phyloP scores from a whole-genome alignment of 2,329 filamentous ascomycete species.

The Dothideomycetes sp. region DNA sequence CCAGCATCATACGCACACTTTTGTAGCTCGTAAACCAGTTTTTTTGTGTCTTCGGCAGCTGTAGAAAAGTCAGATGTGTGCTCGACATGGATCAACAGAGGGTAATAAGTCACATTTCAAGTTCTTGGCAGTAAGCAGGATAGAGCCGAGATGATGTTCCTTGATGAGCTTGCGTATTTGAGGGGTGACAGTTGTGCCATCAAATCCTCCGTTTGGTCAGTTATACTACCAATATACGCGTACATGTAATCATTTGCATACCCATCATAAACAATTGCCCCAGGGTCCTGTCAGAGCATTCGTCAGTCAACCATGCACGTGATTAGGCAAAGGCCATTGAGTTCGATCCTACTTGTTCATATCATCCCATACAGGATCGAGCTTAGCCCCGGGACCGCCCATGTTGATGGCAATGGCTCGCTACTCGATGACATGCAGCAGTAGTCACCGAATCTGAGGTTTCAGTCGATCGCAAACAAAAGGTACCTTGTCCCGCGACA shows the following conservation, averaged over 20 bases:
- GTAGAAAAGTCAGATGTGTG: slow-evolving; percentile 9
- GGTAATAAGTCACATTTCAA: slow-evolving; percentile 56
- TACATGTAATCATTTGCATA: no score
- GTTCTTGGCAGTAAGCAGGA: slow-evolving; percentile 75
- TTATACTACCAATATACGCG: no score
- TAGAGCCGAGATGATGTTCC: slow-evolving; percentile 77
- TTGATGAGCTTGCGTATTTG: slow-evolving; percentile 73
- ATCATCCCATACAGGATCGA: slow-evolving; percentile 55
- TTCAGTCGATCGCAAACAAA: background rate
- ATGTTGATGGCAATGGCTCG: slow-evolving; percentile 1
- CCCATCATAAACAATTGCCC: slow-evolving; percentile 26
- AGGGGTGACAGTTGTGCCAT: slow-evolving; percentile 72
- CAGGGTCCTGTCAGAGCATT: slow-evolving; percentile 33
- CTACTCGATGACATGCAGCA: slow-evolving; percentile 6
- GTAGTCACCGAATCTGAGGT: slow-evolving; percentile 1
- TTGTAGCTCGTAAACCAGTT: slow-evolving; percentile 81
- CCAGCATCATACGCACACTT: slow-evolving; percentile 83
- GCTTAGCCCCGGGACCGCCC: slow-evolving; percentile 16
- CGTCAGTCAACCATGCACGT: slow-evolving; percentile 1
- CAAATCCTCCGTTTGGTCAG: slow-evolving; percentile 54
- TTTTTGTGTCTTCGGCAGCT: slow-evolving; percentile 87
- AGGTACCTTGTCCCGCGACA: background rate
- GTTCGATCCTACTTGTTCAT: slow-evolving; percentile 57
- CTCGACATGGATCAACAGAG: slow-evolving; percentile 2
- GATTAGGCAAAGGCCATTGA: slow-evolving; percentile 2